Percentiles rank a stretch among this genome's conserved stretches.
phyloP scores from a whole-genome alignment of 1,139 yeast genomes.

The Saccharomycopsis crataegensis region DNA sequence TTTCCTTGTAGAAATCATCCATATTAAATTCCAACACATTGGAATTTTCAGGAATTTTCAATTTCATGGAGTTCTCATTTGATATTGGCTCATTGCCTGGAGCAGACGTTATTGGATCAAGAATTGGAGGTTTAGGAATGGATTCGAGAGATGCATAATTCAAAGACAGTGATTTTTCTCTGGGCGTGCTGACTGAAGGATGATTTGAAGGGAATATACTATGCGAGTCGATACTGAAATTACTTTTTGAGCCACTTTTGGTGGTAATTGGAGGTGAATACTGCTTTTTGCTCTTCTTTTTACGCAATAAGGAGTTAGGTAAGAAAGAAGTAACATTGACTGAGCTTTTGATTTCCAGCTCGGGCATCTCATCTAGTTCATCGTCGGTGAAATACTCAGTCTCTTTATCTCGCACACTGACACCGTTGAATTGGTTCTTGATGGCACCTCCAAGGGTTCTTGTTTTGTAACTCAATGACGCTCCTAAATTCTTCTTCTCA shows the following conservation, averaged over 20 bases:
- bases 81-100: neutral
- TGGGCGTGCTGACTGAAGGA: no score
- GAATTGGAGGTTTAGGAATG: neutral
- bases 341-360: neutral
- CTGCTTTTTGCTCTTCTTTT: slow-evolving; percentile 3
- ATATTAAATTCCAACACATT: slow-evolving; percentile 17
- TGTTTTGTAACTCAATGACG: no score
- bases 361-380: neutral
- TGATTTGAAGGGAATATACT: neutral
- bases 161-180: no score
- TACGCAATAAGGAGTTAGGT: slow-evolving; percentile 10
- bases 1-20: slow-evolving; percentile 11
- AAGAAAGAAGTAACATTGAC: slow-evolving; percentile 5
- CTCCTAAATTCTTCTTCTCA: no score
- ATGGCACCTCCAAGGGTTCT: slow-evolving; percentile 15
- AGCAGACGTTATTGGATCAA: neutral
- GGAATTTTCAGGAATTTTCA: neutral
- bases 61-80: neutral
- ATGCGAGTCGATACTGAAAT: neutral
- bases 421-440: slow-evolving; percentile 25
- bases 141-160: no score
- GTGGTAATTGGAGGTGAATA: neutral
- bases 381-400: slow-evolving; percentile 17
- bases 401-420: slow-evolving; percentile 1
- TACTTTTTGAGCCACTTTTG: no score